Evolutionary conservation across 345 rosid genomes (phyloP), one percentile per base, ranked within the genome.

Genomic region (Lagerstroemia speciosa): DNA sequence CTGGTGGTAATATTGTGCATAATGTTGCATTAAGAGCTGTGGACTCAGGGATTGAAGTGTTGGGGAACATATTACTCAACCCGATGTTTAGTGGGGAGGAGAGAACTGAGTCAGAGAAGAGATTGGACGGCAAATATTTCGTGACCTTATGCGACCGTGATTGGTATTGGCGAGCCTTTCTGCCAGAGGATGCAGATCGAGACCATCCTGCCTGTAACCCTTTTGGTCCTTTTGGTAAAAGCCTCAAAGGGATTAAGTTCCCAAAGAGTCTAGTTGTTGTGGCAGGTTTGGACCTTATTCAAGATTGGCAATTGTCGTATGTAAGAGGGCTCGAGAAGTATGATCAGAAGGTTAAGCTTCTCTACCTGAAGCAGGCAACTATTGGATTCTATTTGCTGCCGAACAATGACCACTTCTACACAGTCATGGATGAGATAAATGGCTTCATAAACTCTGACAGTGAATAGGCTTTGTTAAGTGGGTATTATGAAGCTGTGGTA

Each of bases 91-190:
- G 97, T 14, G 98, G 98, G 60, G 78, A 75, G 65, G 87, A 84
- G 75, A 83, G 98, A 74, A 89, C 89, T 0, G 93, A 90, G 72
- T 90, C 98, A 36, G 98, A 93, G 81, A 79, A 62, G 58, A 76
- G 81, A 65, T 76, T 93, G 73, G 97, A 90, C 76, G 98, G 96
- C 65, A 90, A 80, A 60, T 90, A 85, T 69, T 90, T 90, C 80
- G 98, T 90, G 19, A 84, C 90, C 5, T 33, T 85, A 53, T 83
- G 73, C 67, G 97, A 88, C 32, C 76, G 95, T 1, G 98, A 93
- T 69, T 93, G 98, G 97, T 90, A 90, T 69, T 93, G 98, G 98
- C 83, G 83, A 82, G 97, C 98, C 3, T 93, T 81, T 75, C 80
- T 93, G 17, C 97, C 93, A 0, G 92, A 86, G 70, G 90, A 85